These are phyloP conservation scores for Darksidea phi DNA, from an alignment of 495 filamentous ascomycete species.

Conservation along the genomic window DNA sequence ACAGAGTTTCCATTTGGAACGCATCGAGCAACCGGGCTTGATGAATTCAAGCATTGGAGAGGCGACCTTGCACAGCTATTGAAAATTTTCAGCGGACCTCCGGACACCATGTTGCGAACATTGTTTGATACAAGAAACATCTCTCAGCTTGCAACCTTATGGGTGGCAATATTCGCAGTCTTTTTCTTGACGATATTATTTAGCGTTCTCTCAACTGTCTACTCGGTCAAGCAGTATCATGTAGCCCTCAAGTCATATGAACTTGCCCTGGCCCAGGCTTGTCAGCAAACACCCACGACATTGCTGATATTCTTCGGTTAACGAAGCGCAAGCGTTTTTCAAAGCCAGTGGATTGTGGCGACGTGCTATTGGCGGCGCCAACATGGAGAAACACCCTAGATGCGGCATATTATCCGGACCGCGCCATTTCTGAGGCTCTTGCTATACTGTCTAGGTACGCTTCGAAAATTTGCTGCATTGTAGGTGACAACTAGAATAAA, in stretches of 20 bases:
- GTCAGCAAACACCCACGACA: neutral
- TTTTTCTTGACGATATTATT: conserved; percentile 7
- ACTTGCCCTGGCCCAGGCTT: neutral
- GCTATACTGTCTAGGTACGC: too few relatives aligned
- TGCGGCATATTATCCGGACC: too few relatives aligned
- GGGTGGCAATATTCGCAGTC: conserved; percentile 1
- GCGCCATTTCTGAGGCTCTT: too few relatives aligned
- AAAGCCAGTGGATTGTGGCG: too few relatives aligned
- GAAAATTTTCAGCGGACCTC: conserved; percentile 3
- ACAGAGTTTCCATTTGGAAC: neutral
- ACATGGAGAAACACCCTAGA: too few relatives aligned
- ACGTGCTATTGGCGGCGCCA: too few relatives aligned
- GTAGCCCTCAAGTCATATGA: conserved; percentile 1
- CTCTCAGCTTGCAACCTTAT: conserved; percentile 1
- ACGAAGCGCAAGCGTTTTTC: too few relatives aligned
- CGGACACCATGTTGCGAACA: neutral
- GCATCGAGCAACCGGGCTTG: neutral
- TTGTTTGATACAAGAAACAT: conserved; percentile 7
- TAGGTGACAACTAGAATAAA: too few relatives aligned
- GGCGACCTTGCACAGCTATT: neutral
- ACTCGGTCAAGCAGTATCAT: conserved; percentile 11
- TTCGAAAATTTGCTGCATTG: too few relatives aligned
- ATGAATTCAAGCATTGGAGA: conserved; percentile 14
- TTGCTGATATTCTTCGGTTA: neutral
- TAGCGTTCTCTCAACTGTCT: neutral